Base-by-base conservation (phyloP, 2,329 filamentous ascomycete species). In the Penicillium brasilianum region DNA sequence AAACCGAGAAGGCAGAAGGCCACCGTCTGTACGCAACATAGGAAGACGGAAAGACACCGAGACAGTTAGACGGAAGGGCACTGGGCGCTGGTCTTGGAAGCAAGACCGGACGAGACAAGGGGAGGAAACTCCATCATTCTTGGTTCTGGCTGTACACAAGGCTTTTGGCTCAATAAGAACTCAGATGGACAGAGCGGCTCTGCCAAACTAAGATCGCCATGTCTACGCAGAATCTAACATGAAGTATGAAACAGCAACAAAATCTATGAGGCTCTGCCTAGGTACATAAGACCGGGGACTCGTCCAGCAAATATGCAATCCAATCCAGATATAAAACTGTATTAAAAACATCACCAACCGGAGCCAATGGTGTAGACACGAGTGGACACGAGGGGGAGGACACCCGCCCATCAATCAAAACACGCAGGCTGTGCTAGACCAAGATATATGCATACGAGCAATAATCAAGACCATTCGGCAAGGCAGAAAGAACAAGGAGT, bases 211-310 rank as follows among this genome's bases (percentile, higher is more conserved):
- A 16, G 18, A 41, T 37, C 14, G 11, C n/a, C 16, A 10, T 5
- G 18, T 46, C 43, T 30, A 16, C 8, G n/a, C 22, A 28, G 43
- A 14, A 28, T 28, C 4, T 14, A 28, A 28, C 22, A 25, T 8
- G 22, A 28, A 13, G 14, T 6, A 28, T 46, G 16, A 46, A 46
- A 46, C 25, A 28, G 16, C 3, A 28, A 46, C 43, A 46, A 22
- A 20, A 20, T 30, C 48, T 50, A 50, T 50, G n/a, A 50, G 28
- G 48, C 48, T 50, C 28, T 50, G 48, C 48, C 30, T 34, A 50
- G 48, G 28, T 34, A 50, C 48, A 50, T 5, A 32, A 20, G 32
- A 32, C 6, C 3, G 28, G 9, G 43, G 13, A 46, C 43, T 49
- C 28, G 46, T 30, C 46, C 46, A 49, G 46, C 30, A 14, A 32